Conservation (phyloP, 768 basidiomycete genomes). For the Mycena crocata region DNA sequence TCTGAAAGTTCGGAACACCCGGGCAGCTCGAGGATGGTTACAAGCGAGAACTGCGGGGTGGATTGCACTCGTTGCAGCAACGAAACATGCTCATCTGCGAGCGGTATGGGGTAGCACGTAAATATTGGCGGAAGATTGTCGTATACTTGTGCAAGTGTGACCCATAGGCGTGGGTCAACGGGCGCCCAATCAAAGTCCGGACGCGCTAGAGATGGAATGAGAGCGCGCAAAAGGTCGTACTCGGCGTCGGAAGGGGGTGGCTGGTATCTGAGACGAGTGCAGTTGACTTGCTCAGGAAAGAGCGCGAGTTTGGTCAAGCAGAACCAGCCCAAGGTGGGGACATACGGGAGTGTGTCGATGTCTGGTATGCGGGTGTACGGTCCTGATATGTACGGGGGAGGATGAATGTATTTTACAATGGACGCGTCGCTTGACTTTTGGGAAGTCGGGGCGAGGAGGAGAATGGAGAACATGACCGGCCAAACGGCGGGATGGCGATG, state of each 20-base stretch:
- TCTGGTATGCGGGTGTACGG: slow-evolving; percentile 32
- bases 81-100: slow-evolving; percentile 65
- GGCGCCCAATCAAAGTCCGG: slow-evolving; percentile 37
- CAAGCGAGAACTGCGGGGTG: slow-evolving; percentile 67
- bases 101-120: slow-evolving; percentile 57
- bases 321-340: slow-evolving; percentile 66
- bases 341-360: slow-evolving; percentile 31
- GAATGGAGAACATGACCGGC: not conserved
- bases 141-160: slow-evolving; percentile 69
- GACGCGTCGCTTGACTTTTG: slow-evolving; percentile 36
- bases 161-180: slow-evolving; percentile 73
- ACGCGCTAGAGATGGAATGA: slow-evolving; percentile 48
- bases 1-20: slow-evolving; percentile 69
- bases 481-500: too few species aligned
- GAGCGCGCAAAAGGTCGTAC: slow-evolving; percentile 52
- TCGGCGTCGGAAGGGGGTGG: slow-evolving; percentile 33
- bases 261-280: slow-evolving; percentile 51
- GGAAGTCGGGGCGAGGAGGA: not conserved
- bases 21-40: slow-evolving; percentile 73
- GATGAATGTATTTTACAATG: slow-evolving; percentile 34
- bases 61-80: slow-evolving; percentile 67
- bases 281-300: slow-evolving; percentile 24
- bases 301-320: slow-evolving; percentile 50
- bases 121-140: slow-evolving; percentile 60
- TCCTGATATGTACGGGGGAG: slow-evolving; percentile 36